phyloP scores from a whole-genome alignment of 345 rosid genomes.

The Clausena lansium region DNA sequence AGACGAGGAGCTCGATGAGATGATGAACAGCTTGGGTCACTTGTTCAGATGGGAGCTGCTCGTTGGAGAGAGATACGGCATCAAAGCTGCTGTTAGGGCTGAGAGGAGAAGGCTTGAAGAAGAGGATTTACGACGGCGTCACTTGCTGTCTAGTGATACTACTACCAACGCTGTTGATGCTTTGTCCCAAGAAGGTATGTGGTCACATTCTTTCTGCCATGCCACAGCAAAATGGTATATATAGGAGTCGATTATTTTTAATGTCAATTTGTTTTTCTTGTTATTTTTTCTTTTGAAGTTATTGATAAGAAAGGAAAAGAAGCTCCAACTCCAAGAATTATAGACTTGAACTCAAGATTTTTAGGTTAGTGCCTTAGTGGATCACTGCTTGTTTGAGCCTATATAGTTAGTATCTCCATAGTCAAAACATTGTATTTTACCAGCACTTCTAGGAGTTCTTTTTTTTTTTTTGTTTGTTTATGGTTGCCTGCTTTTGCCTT shows the following conservation, averaged over 20 bases:
- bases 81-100: slow-evolving; percentile 92
- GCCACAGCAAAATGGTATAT: neutral
- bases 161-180: slow-evolving; percentile 63
- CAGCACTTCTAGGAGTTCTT: neutral
- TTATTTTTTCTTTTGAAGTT: neutral
- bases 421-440: neutral
- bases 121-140: slow-evolving; percentile 57
- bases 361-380: slow-evolving; percentile 7
- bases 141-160: slow-evolving; percentile 45
- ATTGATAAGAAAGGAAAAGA: neutral
- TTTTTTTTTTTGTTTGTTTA: neutral
- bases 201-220: neutral
- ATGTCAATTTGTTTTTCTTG: neutral
- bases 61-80: slow-evolving; percentile 89
- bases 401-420: neutral
- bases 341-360: neutral
- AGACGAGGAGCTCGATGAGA: slow-evolving; percentile 96
- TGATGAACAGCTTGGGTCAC: slow-evolving; percentile 93
- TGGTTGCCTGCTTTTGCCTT: neutral
- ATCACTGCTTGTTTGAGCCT: neutral
- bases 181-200: slow-evolving; percentile 86
- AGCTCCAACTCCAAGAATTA: neutral
- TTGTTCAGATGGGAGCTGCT: slow-evolving; percentile 92
- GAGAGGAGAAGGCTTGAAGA: slow-evolving; percentile 75
- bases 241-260: neutral